Percentiles rank a stretch among this genome's conserved stretches.
phyloP scores from a whole-genome alignment of 2,329 filamentous ascomycete species.

The Ceratocystis destructans region DNA sequence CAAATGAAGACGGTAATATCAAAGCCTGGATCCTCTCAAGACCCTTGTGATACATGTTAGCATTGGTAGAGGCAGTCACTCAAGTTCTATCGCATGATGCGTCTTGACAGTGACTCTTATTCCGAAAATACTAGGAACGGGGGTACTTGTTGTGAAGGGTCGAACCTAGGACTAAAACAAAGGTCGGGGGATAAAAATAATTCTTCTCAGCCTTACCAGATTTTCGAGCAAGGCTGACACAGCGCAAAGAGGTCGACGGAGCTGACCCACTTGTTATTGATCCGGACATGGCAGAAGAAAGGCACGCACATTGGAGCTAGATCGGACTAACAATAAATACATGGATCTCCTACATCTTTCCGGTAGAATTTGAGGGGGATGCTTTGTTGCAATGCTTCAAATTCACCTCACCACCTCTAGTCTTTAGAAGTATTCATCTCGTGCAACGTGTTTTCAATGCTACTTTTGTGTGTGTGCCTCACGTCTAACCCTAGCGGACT shows the following conservation, averaged over 20 bases:
- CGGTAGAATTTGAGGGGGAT: too few species aligned
- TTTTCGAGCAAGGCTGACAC: slow-evolving; percentile 8
- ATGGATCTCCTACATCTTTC: too few species aligned
- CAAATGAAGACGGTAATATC: slow-evolving; percentile 3
- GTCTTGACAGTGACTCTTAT: neutral
- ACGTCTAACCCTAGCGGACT: neutral
- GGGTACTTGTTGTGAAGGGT: neutral
- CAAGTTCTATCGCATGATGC: neutral
- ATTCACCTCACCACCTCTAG: too few species aligned
- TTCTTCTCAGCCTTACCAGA: slow-evolving; percentile 3
- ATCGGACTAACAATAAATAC: too few species aligned
- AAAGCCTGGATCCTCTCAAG: neutral
- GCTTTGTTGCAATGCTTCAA: too few species aligned
- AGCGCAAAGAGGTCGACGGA: neutral
- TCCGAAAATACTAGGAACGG: neutral
- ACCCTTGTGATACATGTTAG: neutral
- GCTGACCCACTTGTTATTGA: neutral
- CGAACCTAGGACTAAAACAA: neutral
- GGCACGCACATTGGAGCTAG: too few species aligned
- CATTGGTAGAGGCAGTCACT: neutral
- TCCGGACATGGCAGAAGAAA: neutral
- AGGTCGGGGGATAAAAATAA: neutral
- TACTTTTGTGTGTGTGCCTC: too few species aligned
- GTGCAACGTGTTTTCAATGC: too few species aligned
- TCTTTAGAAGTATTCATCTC: too few species aligned